Evolutionary conservation across 2,329 filamentous ascomycete genomes (phyloP).

Genomic region (Hypoxylon sp.): DNA sequence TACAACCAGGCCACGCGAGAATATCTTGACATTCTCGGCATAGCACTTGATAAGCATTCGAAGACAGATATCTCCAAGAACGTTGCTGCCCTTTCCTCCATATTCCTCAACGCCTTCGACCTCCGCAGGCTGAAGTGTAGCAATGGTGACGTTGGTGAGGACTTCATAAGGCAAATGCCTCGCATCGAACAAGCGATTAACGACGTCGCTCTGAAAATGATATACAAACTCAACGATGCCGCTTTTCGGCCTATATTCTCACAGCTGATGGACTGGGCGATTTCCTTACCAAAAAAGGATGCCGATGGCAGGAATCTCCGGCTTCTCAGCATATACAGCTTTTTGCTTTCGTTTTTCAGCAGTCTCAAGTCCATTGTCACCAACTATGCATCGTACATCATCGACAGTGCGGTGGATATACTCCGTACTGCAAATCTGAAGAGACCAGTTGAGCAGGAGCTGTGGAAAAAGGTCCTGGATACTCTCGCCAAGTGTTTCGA

Average conservation of each 20-base stretch:
- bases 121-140: conserved; percentile 69
- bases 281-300: conserved; percentile 72
- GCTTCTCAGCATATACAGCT: conserved; percentile 82
- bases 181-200: conserved; percentile 75
- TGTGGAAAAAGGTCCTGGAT: conserved; percentile 78
- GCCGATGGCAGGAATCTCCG: conserved; percentile 69
- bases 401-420: conserved; percentile 78
- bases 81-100: conserved; percentile 74
- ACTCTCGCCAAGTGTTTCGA: conserved; percentile 82
- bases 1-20: conserved; percentile 71
- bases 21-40: conserved; percentile 75
- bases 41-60: conserved; percentile 79
- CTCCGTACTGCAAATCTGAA: conserved; percentile 62
- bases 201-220: conserved; percentile 84
- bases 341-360: conserved; percentile 83
- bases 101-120: conserved; percentile 72
- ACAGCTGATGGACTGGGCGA: conserved; percentile 85
- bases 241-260: conserved; percentile 93
- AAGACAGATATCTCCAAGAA: conserved; percentile 86
- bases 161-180: conserved; percentile 62
- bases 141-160: conserved; percentile 59
- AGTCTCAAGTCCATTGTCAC: conserved; percentile 95
- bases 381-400: conserved; percentile 85
- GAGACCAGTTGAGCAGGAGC: conserved; percentile 64
- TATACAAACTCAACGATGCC: conserved; percentile 95